Conservation (phyloP, 2,329 filamentous ascomycete species). For the Colletotrichum limetticola region DNA sequence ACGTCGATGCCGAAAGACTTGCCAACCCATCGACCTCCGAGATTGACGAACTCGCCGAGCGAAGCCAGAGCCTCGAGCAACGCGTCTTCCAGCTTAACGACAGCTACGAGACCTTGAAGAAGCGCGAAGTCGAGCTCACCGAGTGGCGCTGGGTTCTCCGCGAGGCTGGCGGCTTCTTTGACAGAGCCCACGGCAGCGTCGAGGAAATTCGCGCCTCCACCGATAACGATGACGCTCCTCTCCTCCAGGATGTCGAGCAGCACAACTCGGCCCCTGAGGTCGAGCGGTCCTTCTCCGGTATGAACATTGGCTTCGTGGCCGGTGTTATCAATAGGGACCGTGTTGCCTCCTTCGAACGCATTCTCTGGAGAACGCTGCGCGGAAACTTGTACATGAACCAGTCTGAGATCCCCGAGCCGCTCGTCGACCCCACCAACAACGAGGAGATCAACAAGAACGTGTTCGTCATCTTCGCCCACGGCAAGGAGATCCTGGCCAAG, state of each 20-base stretch:
- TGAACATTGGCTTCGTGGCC: slow-evolving; percentile 99
- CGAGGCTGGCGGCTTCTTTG: slow-evolving; percentile 97
- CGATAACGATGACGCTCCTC: slow-evolving; percentile 90
- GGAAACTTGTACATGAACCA: slow-evolving; percentile 99
- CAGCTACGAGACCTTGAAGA: slow-evolving; percentile 98
- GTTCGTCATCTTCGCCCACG: slow-evolving; percentile 98
- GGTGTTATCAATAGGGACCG: slow-evolving; percentile 94
- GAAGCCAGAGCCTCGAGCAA: slow-evolving; percentile 92
- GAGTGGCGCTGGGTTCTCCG: slow-evolving; percentile 99
- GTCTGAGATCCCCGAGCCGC: slow-evolving; percentile 93
- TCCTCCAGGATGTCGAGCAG: slow-evolving; percentile 93
- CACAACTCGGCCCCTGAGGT: slow-evolving; percentile 74
- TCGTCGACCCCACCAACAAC: slow-evolving; percentile 92
- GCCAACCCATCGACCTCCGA: slow-evolving; percentile 91
- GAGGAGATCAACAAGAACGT: slow-evolving; percentile 96
- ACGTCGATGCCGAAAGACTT: slow-evolving; percentile 88
- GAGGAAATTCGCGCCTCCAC: slow-evolving; percentile 95
- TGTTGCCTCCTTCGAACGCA: slow-evolving; percentile 95
- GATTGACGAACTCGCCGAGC: slow-evolving; percentile 94
- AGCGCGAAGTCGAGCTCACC: slow-evolving; percentile 93
- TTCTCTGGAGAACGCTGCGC: slow-evolving; percentile 95
- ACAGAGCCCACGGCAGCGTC: slow-evolving; percentile 93
- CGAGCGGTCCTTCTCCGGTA: slow-evolving; percentile 90
- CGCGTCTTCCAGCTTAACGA: slow-evolving; percentile 92
- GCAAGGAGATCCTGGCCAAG: slow-evolving; percentile 98